Evolutionary conservation across 75 land plant genomes (phyloP), one percentile per base, ranked within the genome.

Genomic region (Chamaecyparis obtusa): DNA sequence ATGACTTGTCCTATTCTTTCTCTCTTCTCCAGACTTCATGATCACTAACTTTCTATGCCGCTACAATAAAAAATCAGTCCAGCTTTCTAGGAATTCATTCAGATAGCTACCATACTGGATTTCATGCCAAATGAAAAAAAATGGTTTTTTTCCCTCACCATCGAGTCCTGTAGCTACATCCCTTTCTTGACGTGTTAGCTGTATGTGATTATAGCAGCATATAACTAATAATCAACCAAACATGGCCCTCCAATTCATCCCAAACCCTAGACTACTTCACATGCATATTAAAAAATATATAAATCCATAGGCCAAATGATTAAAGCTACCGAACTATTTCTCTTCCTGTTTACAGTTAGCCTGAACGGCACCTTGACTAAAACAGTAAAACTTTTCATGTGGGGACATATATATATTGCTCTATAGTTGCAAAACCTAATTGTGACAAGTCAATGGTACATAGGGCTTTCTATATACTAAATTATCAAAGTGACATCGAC

Each of bases 21-120:
- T 76, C 79, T 76, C 17, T 36, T 76, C 39, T 36, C 79, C 79
- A 76, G 79, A 75, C n/a, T 76, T 32, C 79, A 57, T 57, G 64
- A 57, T 57, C 64, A 57, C 24, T 57, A 57, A 19, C 64, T 57
- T 57, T 57, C 5, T 19, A 56, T 17, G 60, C 60, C 60, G 21
- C 60, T 56, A 4, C 21, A 16, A 3, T 16, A 17, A 56, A 6
- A 55, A 19, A 57, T 0, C 64, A 57, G 64, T 5, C 64, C 64
- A 3, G 4, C 24, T 57, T 57, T 5, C 55, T 17, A 57, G 64
- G 64, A 57, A 57, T 57, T 57, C 64, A 57, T 57, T 56, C 55
- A 51, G 64, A 19, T 57, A 57, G 3, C 5, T 21, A 57, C 6
- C 24, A 57, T 57, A 57, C 64, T 5, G 64, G 64, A 57, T 57